Percentiles rank a stretch among this genome's conserved stretches.
Conservation (phyloP, 345 rosid genomes). For the Pistacia integerrima region DNA sequence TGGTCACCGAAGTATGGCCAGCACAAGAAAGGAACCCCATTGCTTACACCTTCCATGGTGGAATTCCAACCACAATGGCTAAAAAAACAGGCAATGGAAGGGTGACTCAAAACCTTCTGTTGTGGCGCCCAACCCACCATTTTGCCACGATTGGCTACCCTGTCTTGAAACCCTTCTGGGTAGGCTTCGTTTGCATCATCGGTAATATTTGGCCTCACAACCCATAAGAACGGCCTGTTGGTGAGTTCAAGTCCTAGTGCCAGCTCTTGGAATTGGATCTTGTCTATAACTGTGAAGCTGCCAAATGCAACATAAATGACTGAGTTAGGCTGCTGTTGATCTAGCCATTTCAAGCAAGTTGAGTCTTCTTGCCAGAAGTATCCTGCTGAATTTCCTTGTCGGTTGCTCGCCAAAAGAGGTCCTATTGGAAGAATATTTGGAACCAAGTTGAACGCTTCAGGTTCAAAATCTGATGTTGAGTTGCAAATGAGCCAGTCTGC, state of each 20-base stretch:
- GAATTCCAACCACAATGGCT: slow-evolving; percentile 74
- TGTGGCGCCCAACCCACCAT: slow-evolving; percentile 48
- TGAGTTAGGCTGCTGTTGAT: slow-evolving; percentile 33
- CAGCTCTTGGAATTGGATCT: slow-evolving; percentile 30
- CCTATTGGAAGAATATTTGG: slow-evolving; percentile 31
- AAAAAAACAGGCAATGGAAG: slow-evolving; percentile 41
- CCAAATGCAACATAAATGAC: slow-evolving; percentile 46
- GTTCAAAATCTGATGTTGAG: slow-evolving; percentile 33
- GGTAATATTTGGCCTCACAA: slow-evolving; percentile 7
- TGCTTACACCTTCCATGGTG: slow-evolving; percentile 49
- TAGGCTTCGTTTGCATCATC: slow-evolving; percentile 4
- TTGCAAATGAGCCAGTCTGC: slow-evolving; percentile 19
- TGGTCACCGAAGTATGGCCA: slow-evolving; percentile 56
- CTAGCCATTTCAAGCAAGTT: slow-evolving; percentile 37
- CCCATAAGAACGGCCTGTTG: slow-evolving; percentile 19
- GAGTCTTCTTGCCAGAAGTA: slow-evolving; percentile 35
- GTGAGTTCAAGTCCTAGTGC: slow-evolving; percentile 35
- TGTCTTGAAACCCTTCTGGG: slow-evolving; percentile 3
- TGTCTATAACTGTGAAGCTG: slow-evolving; percentile 26
- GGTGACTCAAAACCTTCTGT: slow-evolving; percentile 29
- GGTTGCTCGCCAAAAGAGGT: slow-evolving; percentile 20
- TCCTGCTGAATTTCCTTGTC: slow-evolving; percentile 20
- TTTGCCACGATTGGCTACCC: slow-evolving; percentile 2
- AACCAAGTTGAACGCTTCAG: slow-evolving; percentile 16
- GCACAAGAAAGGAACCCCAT: slow-evolving; percentile 55